These are phyloP conservation scores for California macrophylla DNA, from an alignment of 441 rosid species.

Conservation along the genomic window DNA sequence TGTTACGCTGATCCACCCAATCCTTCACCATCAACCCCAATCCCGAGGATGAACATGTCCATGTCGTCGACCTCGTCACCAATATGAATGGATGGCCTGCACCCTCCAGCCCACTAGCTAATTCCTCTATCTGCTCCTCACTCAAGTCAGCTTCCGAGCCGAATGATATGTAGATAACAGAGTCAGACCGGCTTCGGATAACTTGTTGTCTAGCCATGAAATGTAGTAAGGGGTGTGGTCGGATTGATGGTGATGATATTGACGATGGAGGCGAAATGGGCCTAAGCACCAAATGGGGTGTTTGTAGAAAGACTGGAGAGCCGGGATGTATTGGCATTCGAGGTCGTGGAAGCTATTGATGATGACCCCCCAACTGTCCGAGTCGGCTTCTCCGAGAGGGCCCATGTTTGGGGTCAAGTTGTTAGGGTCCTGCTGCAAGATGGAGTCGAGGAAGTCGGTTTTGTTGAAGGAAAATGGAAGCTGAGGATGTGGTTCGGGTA, in stretches of 20 bases:
- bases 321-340: constrained; percentile 17
- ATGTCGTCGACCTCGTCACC: constrained; percentile 23
- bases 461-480: constrained; percentile 18
- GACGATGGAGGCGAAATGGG: constrained; percentile 18
- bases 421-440: neutral
- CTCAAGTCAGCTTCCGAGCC: constrained; percentile 27
- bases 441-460: constrained; percentile 15
- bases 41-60: constrained; percentile 24
- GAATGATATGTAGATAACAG: constrained; percentile 30
- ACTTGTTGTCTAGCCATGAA: constrained; percentile 19
- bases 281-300: constrained; percentile 27
- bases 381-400: constrained; percentile 17
- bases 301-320: constrained; percentile 13
- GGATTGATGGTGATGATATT: neutral
- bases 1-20: constrained; percentile 31
- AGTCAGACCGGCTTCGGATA: neutral
- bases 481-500: constrained; percentile 7
- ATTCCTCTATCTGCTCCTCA: constrained; percentile 23
- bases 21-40: constrained; percentile 21
- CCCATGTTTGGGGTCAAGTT: constrained; percentile 9
- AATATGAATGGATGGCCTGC: constrained; percentile 24
- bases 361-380: constrained; percentile 21
- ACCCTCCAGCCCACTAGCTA: constrained; percentile 26
- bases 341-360: constrained; percentile 29
- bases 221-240: constrained; percentile 3